phyloP scores from a whole-genome alignment of 2,329 filamentous ascomycete species.

The Dactylellina leptospora region DNA sequence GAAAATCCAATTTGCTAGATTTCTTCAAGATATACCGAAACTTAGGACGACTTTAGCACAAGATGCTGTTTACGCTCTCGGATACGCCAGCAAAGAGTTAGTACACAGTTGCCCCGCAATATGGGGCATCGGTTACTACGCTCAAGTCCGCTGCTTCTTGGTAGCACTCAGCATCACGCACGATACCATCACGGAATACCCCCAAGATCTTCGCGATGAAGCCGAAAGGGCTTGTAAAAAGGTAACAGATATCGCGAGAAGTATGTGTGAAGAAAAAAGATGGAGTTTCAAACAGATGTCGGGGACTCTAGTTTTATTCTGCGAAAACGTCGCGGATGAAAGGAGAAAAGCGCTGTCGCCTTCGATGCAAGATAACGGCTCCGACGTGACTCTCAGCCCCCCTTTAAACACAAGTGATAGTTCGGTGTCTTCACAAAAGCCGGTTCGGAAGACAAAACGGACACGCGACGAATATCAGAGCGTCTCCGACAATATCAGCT shows the following conservation, averaged over 20 bases:
- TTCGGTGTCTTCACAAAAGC: conserved; percentile 30
- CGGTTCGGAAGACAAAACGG: conserved; percentile 16
- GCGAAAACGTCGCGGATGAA: conserved; percentile 39
- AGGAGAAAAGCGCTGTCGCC: conserved; percentile 34
- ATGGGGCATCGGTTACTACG: conserved; percentile 55
- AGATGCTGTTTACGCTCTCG: conserved; percentile 52
- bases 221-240: conserved; percentile 52
- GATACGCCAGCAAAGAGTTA: conserved; percentile 54
- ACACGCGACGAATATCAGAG: conserved; percentile 17
- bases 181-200: conserved; percentile 54
- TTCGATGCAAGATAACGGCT: conserved; percentile 36
- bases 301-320: conserved; percentile 55
- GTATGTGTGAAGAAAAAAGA: conserved; percentile 55
- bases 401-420: conserved; percentile 18
- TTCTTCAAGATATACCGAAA: conserved; percentile 51
- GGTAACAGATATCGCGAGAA: conserved; percentile 53
- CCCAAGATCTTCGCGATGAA: conserved; percentile 45
- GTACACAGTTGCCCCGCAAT: conserved; percentile 55
- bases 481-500: conserved; percentile 16
- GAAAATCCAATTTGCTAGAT: conserved; percentile 39
- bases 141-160: conserved; percentile 55
- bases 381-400: conserved; percentile 38
- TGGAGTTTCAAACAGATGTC: conserved; percentile 56
- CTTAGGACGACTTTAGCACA: conserved; percentile 45
- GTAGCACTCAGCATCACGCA: conserved; percentile 55